These are phyloP conservation scores for Synchytrium microbalum DNA, from an alignment of 371 early-diverging fungal genomes.

Conservation along the genomic window DNA sequence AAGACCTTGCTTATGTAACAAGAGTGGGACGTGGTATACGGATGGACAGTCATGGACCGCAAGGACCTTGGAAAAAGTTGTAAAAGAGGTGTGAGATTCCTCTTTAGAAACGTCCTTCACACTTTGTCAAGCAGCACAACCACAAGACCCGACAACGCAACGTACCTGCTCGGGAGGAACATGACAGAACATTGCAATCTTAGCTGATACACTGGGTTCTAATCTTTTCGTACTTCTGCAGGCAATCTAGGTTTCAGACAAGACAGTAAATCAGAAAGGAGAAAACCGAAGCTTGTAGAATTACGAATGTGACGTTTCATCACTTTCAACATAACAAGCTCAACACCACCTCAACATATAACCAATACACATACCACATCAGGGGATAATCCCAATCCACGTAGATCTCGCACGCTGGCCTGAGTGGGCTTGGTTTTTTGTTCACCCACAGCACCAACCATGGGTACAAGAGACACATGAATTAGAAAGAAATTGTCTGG, in stretches of 20 bases:
- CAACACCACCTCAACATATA: not conserved
- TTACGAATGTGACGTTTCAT: constrained; percentile 1
- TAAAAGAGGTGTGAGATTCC: no score
- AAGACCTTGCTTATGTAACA: constrained; percentile 80
- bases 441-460: constrained; percentile 95
- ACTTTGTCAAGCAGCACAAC: no score
- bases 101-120: no score
- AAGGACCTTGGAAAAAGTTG: no score
- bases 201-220: constrained; percentile 70
- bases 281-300: not conserved
- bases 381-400: constrained; percentile 93
- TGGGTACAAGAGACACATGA: constrained; percentile 95
- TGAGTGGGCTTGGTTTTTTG: constrained; percentile 99
- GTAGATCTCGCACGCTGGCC: constrained; percentile 86
- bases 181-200: constrained; percentile 98
- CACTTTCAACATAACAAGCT: not conserved
- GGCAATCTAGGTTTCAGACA: constrained; percentile 58
- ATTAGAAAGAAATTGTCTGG: constrained; percentile 94
- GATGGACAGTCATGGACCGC: constrained; percentile 93
- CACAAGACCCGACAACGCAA: no score
- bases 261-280: constrained; percentile 6
- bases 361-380: constrained; percentile 58
- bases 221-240: constrained; percentile 84
- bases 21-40: constrained; percentile 93
- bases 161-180: constrained; percentile 87